These are phyloP conservation scores for Wickerhamomyces sp. DNA, from an alignment of 1,139 yeast species.

Conservation along the genomic window DNA sequence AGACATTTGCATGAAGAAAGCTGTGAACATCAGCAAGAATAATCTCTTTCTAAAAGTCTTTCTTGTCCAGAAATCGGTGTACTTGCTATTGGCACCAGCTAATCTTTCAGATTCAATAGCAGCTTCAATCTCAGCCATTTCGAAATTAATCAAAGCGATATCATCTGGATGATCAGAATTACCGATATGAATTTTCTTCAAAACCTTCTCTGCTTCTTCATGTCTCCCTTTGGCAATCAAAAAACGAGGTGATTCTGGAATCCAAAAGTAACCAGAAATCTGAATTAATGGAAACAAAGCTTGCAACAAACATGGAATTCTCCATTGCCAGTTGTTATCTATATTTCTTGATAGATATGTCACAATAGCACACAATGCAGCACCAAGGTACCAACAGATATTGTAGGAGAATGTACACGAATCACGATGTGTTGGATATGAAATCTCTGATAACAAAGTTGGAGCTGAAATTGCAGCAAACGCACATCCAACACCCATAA, in stretches of 20 bases:
- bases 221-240: slow-evolving; percentile 46
- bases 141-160: slow-evolving; percentile 33
- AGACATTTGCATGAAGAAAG: slow-evolving; percentile 40
- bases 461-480: slow-evolving; percentile 38
- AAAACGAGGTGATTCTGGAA: slow-evolving; percentile 39
- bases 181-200: slow-evolving; percentile 31
- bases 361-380: slow-evolving; percentile 50
- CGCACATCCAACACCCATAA: slow-evolving; percentile 41
- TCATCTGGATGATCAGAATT: slow-evolving; percentile 28
- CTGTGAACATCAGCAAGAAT: slow-evolving; percentile 33
- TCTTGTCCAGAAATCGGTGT: slow-evolving; percentile 30
- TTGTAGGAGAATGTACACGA: slow-evolving; percentile 41
- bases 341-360: slow-evolving; percentile 39
- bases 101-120: slow-evolving; percentile 26
- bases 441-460: slow-evolving; percentile 33
- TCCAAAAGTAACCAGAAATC: slow-evolving; percentile 18
- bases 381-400: slow-evolving; percentile 48
- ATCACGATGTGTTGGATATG: slow-evolving; percentile 41
- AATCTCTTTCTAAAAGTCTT: slow-evolving; percentile 38
- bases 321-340: slow-evolving; percentile 32
- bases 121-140: slow-evolving; percentile 36
- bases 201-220: slow-evolving; percentile 47
- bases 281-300: slow-evolving; percentile 20
- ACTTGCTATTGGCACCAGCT: slow-evolving; percentile 22
- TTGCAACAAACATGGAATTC: slow-evolving; percentile 36